These are phyloP conservation scores for Begonia peltatifolia DNA, from an alignment of 306 rosid species.

Conservation along the genomic window DNA sequence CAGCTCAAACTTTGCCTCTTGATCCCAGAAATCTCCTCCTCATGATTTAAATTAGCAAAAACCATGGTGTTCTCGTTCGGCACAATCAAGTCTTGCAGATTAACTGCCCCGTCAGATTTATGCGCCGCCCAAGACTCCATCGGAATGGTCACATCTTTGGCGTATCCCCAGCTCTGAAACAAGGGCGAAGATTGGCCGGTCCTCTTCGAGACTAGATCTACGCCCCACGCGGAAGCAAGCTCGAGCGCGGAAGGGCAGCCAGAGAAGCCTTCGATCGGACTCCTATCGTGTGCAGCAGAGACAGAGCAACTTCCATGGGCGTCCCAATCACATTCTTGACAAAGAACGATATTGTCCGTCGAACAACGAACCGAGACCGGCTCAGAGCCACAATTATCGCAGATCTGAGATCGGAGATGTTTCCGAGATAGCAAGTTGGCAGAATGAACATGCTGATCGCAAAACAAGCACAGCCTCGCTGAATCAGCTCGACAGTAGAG, in stretches of 20 bases:
- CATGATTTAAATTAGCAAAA: constrained; percentile 1
- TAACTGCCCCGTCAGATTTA: constrained; percentile 9
- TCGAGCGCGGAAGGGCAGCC: constrained; percentile 48
- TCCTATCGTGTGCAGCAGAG: constrained; percentile 32
- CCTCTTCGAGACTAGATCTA: constrained; percentile 22
- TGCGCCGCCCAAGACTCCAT: constrained; percentile 12
- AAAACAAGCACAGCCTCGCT: constrained; percentile 53
- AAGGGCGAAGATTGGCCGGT: constrained; percentile 6
- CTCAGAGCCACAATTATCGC: constrained; percentile 44
- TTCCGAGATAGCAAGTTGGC: constrained; percentile 46
- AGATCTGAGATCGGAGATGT: constrained; percentile 52
- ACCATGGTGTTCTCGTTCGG: constrained; percentile 22
- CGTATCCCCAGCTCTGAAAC: constrained; percentile 6
- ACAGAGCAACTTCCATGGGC: constrained; percentile 34
- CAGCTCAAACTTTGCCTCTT: constrained; percentile 18
- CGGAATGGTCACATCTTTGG: constrained; percentile 11
- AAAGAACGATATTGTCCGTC: constrained; percentile 46
- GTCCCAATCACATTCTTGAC: constrained; percentile 51
- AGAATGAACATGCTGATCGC: constrained; percentile 60
- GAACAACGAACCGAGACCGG: constrained; percentile 44
- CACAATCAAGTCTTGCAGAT: constrained; percentile 30
- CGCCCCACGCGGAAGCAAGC: constrained; percentile 42
- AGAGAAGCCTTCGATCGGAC: constrained; percentile 30
- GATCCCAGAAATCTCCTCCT: background rate
- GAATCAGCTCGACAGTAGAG: constrained; percentile 60